Evolutionary conservation across 805 yeast genomes (phyloP), one percentile per base, ranked within the genome.

Genomic region (Candida taoyuanica): DNA sequence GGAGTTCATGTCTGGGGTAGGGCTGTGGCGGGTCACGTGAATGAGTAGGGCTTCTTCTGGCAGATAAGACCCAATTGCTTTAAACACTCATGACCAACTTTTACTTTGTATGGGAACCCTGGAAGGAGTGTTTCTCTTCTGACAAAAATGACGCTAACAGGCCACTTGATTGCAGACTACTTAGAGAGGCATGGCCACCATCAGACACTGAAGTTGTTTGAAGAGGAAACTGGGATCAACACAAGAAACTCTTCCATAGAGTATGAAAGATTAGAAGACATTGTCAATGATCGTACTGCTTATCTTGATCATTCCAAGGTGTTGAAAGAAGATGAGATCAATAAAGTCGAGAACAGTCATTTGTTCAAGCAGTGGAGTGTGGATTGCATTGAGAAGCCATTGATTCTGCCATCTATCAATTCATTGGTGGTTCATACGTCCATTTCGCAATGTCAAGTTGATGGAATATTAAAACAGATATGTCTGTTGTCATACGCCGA

Each of bases 101-200:
- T n/a, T n/a, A n/a, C n/a, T n/a, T n/a, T n/a, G n/a, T n/a, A n/a
- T n/a, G n/a, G n/a, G n/a, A n/a, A n/a, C n/a, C n/a, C n/a, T n/a
- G n/a, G n/a, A n/a, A n/a, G n/a, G n/a, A n/a, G n/a, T n/a, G n/a
- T n/a, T n/a, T n/a, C n/a, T n/a, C n/a, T n/a, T n/a, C n/a, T n/a
- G n/a, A n/a, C n/a, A n/a, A n/a, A n/a, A 19, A 41, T 40, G 44
- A 27, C 50, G 7, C 28, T 42, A 5, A 53, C 63, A 2, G 56
- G 61, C 15, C 48, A 62, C 3, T 56, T 81, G 23, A 64, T 83
- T 11, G 87, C 85, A 0, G 75, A 77, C 21, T 82, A 73, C 46
- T 64, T 83, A n/a, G 55, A 65, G 20, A 60, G 67, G n/a, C 66
- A 75, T 20, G 73, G 75, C 1, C 69, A 67, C 33, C 43, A 39